Conservation (phyloP, 495 filamentous ascomycete species). For the Lasiosphaeriaceae sp. region DNA sequence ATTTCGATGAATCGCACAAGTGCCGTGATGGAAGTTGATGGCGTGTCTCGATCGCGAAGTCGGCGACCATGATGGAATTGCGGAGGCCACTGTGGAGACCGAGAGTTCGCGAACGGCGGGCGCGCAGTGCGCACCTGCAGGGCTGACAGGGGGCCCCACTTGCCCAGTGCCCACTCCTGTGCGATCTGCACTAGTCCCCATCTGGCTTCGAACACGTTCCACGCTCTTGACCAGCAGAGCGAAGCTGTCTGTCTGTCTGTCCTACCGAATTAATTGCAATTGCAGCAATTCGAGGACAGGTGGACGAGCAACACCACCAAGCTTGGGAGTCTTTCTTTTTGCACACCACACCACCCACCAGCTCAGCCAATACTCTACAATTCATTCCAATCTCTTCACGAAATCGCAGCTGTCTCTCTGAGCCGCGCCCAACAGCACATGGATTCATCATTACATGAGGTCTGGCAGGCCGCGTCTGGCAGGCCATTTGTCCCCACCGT, state of each 20-base stretch:
- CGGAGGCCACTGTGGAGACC: slow-evolving; percentile 4
- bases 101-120: neutral
- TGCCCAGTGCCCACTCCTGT: too few relatives aligned
- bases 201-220: slow-evolving; percentile 23
- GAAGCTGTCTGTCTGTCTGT: too few relatives aligned
- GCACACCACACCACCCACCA: neutral
- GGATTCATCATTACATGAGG: slow-evolving; percentile 72
- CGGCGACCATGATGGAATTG: slow-evolving; percentile 4
- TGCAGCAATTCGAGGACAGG: neutral
- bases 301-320: neutral
- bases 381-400: neutral
- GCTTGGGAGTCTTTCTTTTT: slow-evolving; percentile 3
- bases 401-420: neutral
- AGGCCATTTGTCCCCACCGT: slow-evolving; percentile 78
- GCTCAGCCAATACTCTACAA: neutral
- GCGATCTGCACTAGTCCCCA: slow-evolving; percentile 15
- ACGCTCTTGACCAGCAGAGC: slow-evolving; percentile 13
- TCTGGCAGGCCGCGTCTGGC: slow-evolving; percentile 85
- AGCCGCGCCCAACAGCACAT: slow-evolving; percentile 34
- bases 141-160: slow-evolving; percentile 16
- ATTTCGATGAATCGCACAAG: slow-evolving; percentile 25
- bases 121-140: slow-evolving; percentile 7
- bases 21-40: slow-evolving; percentile 8
- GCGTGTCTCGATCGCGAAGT: slow-evolving; percentile 1
- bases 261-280: too few relatives aligned